A percentile compares a stretch with the other conserved stretches of the same genome.
phyloP scores from a whole-genome alignment of 768 basidiomycete species.

The Vishniacozyma victoriae region DNA sequence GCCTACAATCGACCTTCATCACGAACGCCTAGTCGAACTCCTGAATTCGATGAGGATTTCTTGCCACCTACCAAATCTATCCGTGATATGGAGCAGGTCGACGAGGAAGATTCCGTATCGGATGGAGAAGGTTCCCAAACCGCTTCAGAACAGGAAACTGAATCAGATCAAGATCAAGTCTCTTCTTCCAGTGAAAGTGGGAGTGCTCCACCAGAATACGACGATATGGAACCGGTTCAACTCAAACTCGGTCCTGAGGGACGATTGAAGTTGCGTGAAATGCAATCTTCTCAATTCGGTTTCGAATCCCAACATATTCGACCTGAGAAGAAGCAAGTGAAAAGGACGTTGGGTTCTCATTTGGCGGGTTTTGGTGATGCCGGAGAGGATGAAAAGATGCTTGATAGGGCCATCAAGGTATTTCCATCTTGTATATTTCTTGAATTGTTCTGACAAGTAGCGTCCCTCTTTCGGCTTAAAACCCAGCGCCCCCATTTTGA shows the following conservation, averaged over 20 bases:
- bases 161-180: slow-evolving; percentile 21
- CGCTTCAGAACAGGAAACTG: slow-evolving; percentile 1
- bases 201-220: slow-evolving; percentile 1
- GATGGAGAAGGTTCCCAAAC: slow-evolving; percentile 18
- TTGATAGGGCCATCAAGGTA: slow-evolving; percentile 33
- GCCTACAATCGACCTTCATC: neutral
- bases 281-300: slow-evolving; percentile 43
- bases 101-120: slow-evolving; percentile 13
- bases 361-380: slow-evolving; percentile 44
- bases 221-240: slow-evolving; percentile 28
- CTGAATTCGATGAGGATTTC: slow-evolving; percentile 17
- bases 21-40: neutral
- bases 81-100: slow-evolving; percentile 10
- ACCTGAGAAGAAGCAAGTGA: slow-evolving; percentile 4
- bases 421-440: slow-evolving; percentile 1
- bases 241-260: slow-evolving; percentile 28
- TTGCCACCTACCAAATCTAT: slow-evolving; percentile 23
- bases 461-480: slow-evolving; percentile 68
- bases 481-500: slow-evolving; percentile 60
- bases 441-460: slow-evolving; percentile 48
- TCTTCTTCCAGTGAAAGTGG: slow-evolving; percentile 3
- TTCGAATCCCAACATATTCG: neutral
- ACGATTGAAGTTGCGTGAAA: slow-evolving; percentile 37
- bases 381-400: slow-evolving; percentile 34
- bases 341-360: neutral